phyloP scores from a whole-genome alignment of 345 rosid species.

The Lumnitzera racemosa region DNA sequence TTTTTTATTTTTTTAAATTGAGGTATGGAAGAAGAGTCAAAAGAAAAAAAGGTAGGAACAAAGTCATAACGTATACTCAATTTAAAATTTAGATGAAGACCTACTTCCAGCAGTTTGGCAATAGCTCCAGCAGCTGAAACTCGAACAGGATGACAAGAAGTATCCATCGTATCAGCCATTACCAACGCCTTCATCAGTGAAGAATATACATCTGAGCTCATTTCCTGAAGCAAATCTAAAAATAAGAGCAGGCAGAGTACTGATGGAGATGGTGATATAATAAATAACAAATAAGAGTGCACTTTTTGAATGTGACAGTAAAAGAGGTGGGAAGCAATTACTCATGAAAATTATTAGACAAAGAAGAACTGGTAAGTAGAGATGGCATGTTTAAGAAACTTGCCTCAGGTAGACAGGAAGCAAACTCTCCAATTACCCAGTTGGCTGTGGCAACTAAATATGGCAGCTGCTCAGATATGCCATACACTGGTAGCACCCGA shows the following conservation, averaged over 20 bases:
- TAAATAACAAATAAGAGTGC: not conserved
- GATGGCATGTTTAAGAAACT: constrained; percentile 13
- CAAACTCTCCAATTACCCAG: constrained; percentile 87
- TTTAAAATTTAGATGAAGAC: constrained; percentile 9
- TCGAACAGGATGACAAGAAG: constrained; percentile 69
- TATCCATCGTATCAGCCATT: constrained; percentile 44
- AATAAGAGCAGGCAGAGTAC: constrained; percentile 1
- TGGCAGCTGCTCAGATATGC: constrained; percentile 40
- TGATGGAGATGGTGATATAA: constrained; percentile 2
- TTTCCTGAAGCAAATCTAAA: constrained; percentile 40
- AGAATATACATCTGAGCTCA: constrained; percentile 59
- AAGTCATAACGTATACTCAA: not conserved
- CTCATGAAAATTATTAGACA: not conserved
- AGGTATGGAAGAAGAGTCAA: too few species aligned
- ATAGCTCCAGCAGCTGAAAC: constrained; percentile 80
- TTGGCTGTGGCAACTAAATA: constrained; percentile 74
- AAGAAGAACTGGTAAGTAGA: constrained; percentile 6
- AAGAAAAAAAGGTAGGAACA: not conserved
- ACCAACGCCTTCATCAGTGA: constrained; percentile 66
- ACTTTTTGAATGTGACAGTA: not conserved
- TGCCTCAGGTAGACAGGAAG: constrained; percentile 68
- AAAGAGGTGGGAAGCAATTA: too few species aligned
- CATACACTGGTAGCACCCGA: constrained; percentile 61
- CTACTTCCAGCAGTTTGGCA: constrained; percentile 61
- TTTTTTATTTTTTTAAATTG: not conserved